These are phyloP conservation scores for Rhynchosporium graminicola DNA, from an alignment of 2,329 filamentous ascomycete species.

Conservation along the genomic window DNA sequence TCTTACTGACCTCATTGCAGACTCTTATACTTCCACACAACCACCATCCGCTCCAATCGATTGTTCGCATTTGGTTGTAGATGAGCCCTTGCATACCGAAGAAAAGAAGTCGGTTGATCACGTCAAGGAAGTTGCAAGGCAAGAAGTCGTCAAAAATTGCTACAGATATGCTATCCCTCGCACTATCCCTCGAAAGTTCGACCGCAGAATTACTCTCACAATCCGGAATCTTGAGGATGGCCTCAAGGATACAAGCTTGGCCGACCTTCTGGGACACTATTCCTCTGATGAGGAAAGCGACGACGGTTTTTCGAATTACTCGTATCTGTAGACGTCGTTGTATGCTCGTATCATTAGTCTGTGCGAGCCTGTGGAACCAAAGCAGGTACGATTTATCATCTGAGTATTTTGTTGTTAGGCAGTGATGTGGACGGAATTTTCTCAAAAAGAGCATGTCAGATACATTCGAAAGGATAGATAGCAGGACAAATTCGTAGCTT, in stretches of 20 bases:
- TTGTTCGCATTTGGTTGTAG: no score
- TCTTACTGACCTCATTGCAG: no score
- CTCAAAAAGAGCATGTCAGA: neutral
- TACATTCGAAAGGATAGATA: neutral
- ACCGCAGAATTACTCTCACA: neutral
- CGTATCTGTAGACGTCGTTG: neutral
- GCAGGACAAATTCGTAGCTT: no score
- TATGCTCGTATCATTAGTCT: neutral
- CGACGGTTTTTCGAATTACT: slow-evolving; percentile 6
- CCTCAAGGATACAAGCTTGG: neutral
- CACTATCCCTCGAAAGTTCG: neutral
- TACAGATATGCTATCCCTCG: neutral
- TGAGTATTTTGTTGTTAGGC: neutral
- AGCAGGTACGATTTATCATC: neutral
- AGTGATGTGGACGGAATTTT: neutral
- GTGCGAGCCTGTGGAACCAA: neutral
- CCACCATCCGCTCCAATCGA: no score
- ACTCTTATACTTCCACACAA: no score
- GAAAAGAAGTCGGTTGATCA: no score
- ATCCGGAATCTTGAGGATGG: neutral
- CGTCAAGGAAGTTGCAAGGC: no score
- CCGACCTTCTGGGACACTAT: neutral
- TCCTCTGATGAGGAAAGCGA: slow-evolving; percentile 2
- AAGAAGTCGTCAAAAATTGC: neutral
- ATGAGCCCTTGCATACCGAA: no score